Conservation (phyloP, 805 yeast genomes). For the Candida germanica region DNA sequence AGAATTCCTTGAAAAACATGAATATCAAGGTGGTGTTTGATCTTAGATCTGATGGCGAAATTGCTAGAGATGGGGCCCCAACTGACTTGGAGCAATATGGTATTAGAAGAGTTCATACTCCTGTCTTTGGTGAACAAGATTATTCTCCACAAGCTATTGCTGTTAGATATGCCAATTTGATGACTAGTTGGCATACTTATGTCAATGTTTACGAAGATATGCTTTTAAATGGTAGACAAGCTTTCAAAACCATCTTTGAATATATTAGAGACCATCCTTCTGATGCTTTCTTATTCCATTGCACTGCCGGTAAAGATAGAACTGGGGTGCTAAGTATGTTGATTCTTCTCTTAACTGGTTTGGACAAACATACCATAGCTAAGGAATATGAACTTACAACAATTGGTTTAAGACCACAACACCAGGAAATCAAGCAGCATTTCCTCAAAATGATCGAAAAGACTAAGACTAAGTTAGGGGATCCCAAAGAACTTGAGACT, state of each 20-base stretch:
- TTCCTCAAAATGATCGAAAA: conserved; percentile 32
- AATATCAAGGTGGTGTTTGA: conserved; percentile 61
- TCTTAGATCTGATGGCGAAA: conserved; percentile 61
- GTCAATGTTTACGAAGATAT: conserved; percentile 61
- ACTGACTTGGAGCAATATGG: conserved; percentile 36
- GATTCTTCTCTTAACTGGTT: conserved; percentile 59
- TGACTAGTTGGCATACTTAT: conserved; percentile 61
- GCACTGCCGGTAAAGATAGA: conserved; percentile 86
- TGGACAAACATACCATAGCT: conserved; percentile 61
- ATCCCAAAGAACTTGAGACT: conserved; percentile 19
- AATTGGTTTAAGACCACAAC: conserved; percentile 55
- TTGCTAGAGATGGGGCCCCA: conserved; percentile 44
- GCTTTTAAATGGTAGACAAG: conserved; percentile 45
- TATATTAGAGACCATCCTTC: conserved; percentile 52
- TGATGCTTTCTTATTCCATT: conserved; percentile 57
- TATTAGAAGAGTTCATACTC: conserved; percentile 48
- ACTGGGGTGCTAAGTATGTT: conserved; percentile 76
- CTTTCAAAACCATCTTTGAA: conserved; percentile 50
- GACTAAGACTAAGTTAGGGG: conserved; percentile 24
- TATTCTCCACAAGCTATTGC: conserved; percentile 66
- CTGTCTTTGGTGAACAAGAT: conserved; percentile 53
- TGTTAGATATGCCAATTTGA: conserved; percentile 48
- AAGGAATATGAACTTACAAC: conserved; percentile 77
- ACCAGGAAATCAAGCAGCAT: conserved; percentile 32
- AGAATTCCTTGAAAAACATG: conserved; percentile 34